These are phyloP conservation scores for Rickenella mellea DNA, from an alignment of 768 basidiomycete genomes.

Conservation along the genomic window DNA sequence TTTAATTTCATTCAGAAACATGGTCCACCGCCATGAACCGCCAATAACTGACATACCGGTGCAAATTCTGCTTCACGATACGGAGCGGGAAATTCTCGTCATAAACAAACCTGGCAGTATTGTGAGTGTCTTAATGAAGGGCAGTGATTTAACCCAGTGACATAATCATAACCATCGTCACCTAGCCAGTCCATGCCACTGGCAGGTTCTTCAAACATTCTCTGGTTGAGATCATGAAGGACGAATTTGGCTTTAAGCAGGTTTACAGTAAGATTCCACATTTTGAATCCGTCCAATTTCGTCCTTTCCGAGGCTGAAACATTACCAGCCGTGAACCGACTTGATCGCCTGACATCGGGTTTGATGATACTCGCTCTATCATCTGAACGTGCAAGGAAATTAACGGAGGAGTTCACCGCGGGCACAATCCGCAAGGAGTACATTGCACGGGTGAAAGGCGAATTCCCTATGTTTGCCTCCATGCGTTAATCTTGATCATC, in stretches of 20 bases:
- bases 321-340: conserved; percentile 77
- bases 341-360: conserved; percentile 91
- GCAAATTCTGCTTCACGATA: conserved; percentile 68
- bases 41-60: conserved; percentile 83
- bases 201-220: conserved; percentile 88
- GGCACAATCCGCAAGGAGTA: conserved; percentile 88
- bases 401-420: conserved; percentile 75
- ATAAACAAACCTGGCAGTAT: conserved; percentile 97
- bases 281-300: neutral
- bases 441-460: conserved; percentile 75
- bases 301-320: neutral
- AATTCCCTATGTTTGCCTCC: conserved; percentile 73
- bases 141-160: neutral
- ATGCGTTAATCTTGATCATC: neutral
- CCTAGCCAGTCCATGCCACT: conserved; percentile 83
- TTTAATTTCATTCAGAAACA: conserved; percentile 44
- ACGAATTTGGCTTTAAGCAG: conserved; percentile 75
- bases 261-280: conserved; percentile 61
- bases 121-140: conserved; percentile 42
- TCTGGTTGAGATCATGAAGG: conserved; percentile 74
- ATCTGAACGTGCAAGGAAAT: conserved; percentile 50
- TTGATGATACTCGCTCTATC: conserved; percentile 88
- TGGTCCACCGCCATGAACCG: conserved; percentile 95
- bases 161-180: conserved; percentile 1
- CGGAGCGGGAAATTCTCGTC: conserved; percentile 75